These are phyloP conservation scores for Claviceps monticola DNA, from an alignment of 2,329 filamentous ascomycete genomes.

Conservation along the genomic window DNA sequence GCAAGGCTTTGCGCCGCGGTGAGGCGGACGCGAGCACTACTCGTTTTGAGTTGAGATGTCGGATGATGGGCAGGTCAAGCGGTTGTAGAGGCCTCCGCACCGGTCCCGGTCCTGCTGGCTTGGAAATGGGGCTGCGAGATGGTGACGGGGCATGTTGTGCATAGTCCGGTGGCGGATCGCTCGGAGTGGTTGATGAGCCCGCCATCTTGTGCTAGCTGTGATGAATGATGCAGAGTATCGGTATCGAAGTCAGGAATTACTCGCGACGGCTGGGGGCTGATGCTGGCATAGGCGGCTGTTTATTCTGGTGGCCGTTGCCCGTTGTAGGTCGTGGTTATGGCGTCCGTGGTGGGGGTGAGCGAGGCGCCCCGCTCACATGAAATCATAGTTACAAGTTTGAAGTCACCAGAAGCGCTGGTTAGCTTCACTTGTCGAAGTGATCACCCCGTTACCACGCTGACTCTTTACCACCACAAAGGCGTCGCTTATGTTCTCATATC, in stretches of 20 bases:
- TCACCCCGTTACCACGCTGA: too few relatives aligned
- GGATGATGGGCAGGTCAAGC: conserved; percentile 67
- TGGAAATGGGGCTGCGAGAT: conserved; percentile 12
- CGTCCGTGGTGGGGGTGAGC: not conserved
- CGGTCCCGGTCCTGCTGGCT: conserved; percentile 19
- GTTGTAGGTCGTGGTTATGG: not conserved
- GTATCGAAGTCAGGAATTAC: not conserved
- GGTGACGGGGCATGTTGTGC: conserved; percentile 26
- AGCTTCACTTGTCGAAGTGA: too few relatives aligned
- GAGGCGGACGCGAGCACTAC: conserved; percentile 86
- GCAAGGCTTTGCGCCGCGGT: conserved; percentile 67
- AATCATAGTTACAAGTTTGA: not conserved
- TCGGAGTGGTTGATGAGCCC: not conserved
- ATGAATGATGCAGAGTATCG: conserved; percentile 3
- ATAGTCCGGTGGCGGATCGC: conserved; percentile 28
- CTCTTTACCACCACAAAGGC: too few relatives aligned
- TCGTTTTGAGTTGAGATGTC: conserved; percentile 60
- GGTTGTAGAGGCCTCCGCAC: conserved; percentile 43
- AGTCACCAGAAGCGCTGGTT: too few relatives aligned
- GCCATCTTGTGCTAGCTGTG: not conserved
- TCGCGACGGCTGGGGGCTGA: not conserved
- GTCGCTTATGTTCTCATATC: too few relatives aligned
- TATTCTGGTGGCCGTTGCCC: not conserved
- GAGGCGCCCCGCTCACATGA: conserved; percentile 1
- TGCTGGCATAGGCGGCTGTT: too few relatives aligned